phyloP scores from a whole-genome alignment of 1,139 yeast genomes.

The Saccharomycopsis hybrid region DNA sequence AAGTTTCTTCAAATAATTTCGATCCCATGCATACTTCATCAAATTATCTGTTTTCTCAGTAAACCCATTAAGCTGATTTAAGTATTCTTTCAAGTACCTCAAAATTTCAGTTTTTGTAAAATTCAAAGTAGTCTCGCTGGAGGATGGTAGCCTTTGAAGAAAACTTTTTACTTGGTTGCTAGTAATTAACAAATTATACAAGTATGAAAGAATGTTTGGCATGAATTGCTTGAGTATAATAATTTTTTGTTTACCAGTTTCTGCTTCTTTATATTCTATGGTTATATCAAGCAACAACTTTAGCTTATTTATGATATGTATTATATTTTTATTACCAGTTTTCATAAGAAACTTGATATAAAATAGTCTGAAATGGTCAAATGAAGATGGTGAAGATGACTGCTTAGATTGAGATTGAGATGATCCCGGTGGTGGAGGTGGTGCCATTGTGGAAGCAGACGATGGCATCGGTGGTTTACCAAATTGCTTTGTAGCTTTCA shows the following conservation, averaged over 20 bases:
- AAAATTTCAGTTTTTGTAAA: background rate
- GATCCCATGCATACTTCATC: conserved; percentile 1
- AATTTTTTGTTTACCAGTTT: background rate
- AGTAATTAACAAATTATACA: conserved; percentile 7
- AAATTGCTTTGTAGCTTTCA: too few species aligned
- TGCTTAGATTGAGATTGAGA: too few species aligned
- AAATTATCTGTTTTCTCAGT: conserved; percentile 1
- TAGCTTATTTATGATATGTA: conserved; percentile 5
- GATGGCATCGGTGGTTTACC: too few species aligned
- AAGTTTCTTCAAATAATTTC: conserved; percentile 5
- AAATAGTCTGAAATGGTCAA: background rate
- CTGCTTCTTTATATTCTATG: conserved; percentile 1
- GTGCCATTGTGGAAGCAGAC: too few species aligned
- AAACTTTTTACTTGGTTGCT: background rate
- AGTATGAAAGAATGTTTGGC: conserved; percentile 2
- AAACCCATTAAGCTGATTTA: background rate
- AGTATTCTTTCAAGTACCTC: conserved; percentile 1
- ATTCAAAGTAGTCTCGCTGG: background rate
- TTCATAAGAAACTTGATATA: background rate
- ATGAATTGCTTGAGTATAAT: background rate
- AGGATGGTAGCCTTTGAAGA: background rate
- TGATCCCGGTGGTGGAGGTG: too few species aligned
- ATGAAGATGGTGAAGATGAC: too few species aligned
- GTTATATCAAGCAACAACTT: background rate
- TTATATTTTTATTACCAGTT: background rate